Percentiles rank a stretch among this genome's conserved stretches.
Conservation (phyloP, 164 flowering plant species). For the Kingdonia uniflora region DNA sequence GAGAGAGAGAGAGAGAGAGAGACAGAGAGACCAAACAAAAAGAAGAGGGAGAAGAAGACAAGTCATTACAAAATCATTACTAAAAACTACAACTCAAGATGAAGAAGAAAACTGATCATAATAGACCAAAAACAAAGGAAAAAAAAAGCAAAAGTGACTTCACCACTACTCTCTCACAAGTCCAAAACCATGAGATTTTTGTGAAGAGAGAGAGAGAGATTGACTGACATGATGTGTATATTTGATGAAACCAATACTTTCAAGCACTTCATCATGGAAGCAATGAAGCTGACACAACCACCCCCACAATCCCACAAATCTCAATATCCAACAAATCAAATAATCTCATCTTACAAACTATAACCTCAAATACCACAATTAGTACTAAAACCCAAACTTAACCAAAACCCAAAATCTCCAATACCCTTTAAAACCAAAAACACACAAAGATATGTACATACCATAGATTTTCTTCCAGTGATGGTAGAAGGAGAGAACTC, state of each 20-base stretch:
- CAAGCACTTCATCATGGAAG: too few relatives aligned
- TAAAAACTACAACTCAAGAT: constrained; percentile 23
- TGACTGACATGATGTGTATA: neutral
- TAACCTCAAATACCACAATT: too few relatives aligned
- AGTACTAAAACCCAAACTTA: too few relatives aligned
- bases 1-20: constrained; percentile 10
- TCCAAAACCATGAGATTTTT: neutral
- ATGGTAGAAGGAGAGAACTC: constrained; percentile 92
- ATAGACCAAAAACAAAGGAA: constrained; percentile 8
- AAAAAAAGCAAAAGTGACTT: constrained; percentile 3
- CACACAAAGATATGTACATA: constrained; percentile 16
- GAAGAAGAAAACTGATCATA: constrained; percentile 8
- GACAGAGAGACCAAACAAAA: constrained; percentile 3
- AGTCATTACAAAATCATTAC: constrained; percentile 16
- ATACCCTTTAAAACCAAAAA: too few relatives aligned
- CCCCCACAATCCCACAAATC: too few relatives aligned
- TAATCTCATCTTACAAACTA: too few relatives aligned
- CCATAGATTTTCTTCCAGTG: constrained; percentile 99
- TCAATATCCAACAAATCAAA: too few relatives aligned
- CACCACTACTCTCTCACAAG: constrained; percentile 1
- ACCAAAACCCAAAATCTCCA: too few relatives aligned
- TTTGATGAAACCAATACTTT: too few relatives aligned
- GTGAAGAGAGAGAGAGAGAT: neutral
- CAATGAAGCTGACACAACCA: too few relatives aligned
- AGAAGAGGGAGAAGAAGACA: constrained; percentile 24